Conservation (phyloP, 306 rosid species). For the Calophaca sinica region DNA sequence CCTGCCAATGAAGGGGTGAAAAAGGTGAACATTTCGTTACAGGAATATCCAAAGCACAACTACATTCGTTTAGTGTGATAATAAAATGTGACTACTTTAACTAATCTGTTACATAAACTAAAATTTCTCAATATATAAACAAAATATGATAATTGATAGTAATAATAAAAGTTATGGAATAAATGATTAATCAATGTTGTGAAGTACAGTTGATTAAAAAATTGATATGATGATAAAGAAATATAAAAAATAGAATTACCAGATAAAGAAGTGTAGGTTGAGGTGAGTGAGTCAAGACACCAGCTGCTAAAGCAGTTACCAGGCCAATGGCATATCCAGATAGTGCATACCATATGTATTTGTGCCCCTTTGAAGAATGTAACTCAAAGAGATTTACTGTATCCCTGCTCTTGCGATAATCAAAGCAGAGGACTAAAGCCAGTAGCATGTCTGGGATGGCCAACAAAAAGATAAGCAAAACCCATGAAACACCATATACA, state of each 20-base stretch:
- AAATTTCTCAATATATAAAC: background rate
- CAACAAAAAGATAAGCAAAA: slow-evolving; percentile 49
- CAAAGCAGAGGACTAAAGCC: slow-evolving; percentile 92
- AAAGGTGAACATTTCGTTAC: too few relatives aligned
- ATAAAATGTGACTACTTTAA: slow-evolving; percentile 29
- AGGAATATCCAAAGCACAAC: too few relatives aligned
- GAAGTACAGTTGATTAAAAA: slow-evolving; percentile 2
- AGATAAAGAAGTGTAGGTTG: slow-evolving; percentile 97
- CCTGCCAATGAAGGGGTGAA: too few relatives aligned
- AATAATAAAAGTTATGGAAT: slow-evolving; percentile 21
- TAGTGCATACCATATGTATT: slow-evolving; percentile 95
- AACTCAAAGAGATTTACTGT: slow-evolving; percentile 72
- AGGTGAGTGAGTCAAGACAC: slow-evolving; percentile 88
- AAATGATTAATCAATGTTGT: background rate
- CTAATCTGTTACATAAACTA: background rate
- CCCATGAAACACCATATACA: slow-evolving; percentile 21
- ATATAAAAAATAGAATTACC: slow-evolving; percentile 57
- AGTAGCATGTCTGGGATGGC: slow-evolving; percentile 97
- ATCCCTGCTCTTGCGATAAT: slow-evolving; percentile 80
- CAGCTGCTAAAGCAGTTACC: slow-evolving; percentile 88
- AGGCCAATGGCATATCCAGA: slow-evolving; percentile 95
- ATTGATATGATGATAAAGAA: background rate
- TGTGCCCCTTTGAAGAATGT: slow-evolving; percentile 89
- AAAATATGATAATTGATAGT: slow-evolving; percentile 2
- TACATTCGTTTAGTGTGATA: too few relatives aligned